Evolutionary conservation across 164 flowering plant genomes (phyloP).

Genomic region (Vitis rotundifolia): DNA sequence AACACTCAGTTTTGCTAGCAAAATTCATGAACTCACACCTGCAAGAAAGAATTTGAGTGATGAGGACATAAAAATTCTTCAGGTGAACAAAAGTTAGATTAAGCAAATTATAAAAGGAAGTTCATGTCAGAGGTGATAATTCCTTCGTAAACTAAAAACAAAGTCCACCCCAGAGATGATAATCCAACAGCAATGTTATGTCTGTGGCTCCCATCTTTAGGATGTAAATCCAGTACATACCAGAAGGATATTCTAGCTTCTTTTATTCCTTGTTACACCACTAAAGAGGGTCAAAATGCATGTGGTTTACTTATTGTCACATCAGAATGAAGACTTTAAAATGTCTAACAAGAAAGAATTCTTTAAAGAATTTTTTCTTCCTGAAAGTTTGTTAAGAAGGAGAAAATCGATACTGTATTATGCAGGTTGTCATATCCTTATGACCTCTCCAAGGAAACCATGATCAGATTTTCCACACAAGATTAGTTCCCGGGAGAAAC

Average conservation of each 20-base stretch:
- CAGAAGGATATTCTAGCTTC: too few species aligned
- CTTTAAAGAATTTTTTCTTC: background rate
- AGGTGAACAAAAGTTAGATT: background rate
- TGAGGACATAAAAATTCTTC: background rate
- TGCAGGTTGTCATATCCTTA: background rate
- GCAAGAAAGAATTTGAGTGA: constrained; percentile 12
- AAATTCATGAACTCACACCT: constrained; percentile 88
- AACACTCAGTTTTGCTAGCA: constrained; percentile 68
- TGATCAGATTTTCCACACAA: too few species aligned
- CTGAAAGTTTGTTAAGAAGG: background rate
- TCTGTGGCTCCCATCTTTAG: too few species aligned
- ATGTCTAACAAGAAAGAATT: too few species aligned
- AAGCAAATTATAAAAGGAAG: background rate
- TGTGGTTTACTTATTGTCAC: too few species aligned
- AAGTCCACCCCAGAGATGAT: too few species aligned
- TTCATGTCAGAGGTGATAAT: background rate
- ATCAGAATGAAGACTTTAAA: too few species aligned
- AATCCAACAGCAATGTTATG: too few species aligned
- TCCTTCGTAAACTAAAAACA: background rate
- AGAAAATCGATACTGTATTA: background rate
- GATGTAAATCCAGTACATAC: too few species aligned
- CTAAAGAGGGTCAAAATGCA: too few species aligned
- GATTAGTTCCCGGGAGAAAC: too few species aligned
- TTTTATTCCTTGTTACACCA: too few species aligned
- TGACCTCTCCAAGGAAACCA: background rate